Base-by-base conservation (phyloP, 768 basidiomycete species). In the Russula ochroleuca region DNA sequence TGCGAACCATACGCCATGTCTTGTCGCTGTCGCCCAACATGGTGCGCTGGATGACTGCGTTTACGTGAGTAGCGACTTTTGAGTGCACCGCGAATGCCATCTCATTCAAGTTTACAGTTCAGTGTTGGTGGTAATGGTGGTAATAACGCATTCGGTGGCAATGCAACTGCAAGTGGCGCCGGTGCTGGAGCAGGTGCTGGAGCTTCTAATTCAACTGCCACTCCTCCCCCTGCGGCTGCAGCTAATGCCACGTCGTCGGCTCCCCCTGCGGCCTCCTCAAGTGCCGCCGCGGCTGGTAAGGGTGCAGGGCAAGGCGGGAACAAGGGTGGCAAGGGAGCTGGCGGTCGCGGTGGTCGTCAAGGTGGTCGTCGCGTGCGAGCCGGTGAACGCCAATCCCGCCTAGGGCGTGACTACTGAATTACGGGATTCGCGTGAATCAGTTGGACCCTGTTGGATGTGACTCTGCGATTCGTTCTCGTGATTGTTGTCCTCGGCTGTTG, bases 11-110 rank as follows among this genome's bases (percentile, higher is more conserved):
- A 74, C 76, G 64, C 78, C 74, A 2, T 73, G 64, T 13, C 70
- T 78, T 56, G 75, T 75, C 60, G 72, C 75, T 41, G 64, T 79
- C 56, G 79, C 79, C 5, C 79, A 80, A 69, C 79, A 78, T 68
- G 79, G 76, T 13, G 66, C 67, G 3, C 61, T 78, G 43, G 78
- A 79, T 66, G 78, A 79, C 68, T 69, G 71, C 40, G 70, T 77
- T 69, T 79, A 79, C 71, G 75, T 76, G 43, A 61, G 74, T 70
- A 13, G 15, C 41, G 1, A 50, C 11, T 0, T 11, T 40, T 49
- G 2, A 19, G 8, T 55, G 5, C 21, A 28, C 8, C 11, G 40
- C 13, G 28, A n/a, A 1, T 47, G 19, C 17, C 6, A 15, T 52
- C 57, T 52, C n/a, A 70, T 55, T 57, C 4, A 14, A n/a, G 3